Percentiles rank a stretch among this genome's conserved stretches.
These are phyloP conservation scores for Ambrosia hybrid DNA, from an alignment of 140 eudicot species.

Conservation along the genomic window DNA sequence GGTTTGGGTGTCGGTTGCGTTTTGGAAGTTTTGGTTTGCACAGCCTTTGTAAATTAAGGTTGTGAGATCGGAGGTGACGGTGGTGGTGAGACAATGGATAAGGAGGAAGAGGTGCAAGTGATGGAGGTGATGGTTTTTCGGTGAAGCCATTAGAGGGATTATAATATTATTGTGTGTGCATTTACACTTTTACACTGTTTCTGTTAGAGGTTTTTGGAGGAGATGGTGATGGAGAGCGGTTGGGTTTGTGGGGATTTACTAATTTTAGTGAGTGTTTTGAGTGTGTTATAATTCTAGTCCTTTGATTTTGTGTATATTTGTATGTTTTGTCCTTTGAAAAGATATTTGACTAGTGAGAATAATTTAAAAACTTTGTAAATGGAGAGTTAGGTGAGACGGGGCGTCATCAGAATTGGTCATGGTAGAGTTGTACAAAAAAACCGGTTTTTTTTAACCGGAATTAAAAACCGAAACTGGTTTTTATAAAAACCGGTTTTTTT, in stretches of 20 bases:
- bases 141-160: conserved; percentile 45
- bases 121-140: conserved; percentile 26
- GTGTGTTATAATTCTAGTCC: too few species aligned
- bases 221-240: conserved; percentile 21
- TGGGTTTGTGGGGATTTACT: conserved; percentile 4
- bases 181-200: conserved; percentile 19
- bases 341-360: too few species aligned
- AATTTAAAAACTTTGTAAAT: too few species aligned
- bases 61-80: conserved; percentile 44
- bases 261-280: conserved; percentile 1
- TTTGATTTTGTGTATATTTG: too few species aligned
- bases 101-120: conserved; percentile 8
- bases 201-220: conserved; percentile 11
- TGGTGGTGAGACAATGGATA: background rate
- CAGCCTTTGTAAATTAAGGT: conserved; percentile 77
- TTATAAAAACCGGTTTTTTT: too few species aligned
- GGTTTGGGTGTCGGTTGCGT: conserved; percentile 46
- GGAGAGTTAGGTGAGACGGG: too few species aligned
- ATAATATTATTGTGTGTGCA: conserved; percentile 12
- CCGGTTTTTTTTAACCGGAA: too few species aligned
- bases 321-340: too few species aligned
- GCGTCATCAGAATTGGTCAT: too few species aligned
- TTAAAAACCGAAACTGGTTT: too few species aligned
- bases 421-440: too few species aligned
- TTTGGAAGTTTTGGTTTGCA: conserved; percentile 70